phyloP scores from a whole-genome alignment of 164 flowering plant genomes.

The Stephania japonica region DNA sequence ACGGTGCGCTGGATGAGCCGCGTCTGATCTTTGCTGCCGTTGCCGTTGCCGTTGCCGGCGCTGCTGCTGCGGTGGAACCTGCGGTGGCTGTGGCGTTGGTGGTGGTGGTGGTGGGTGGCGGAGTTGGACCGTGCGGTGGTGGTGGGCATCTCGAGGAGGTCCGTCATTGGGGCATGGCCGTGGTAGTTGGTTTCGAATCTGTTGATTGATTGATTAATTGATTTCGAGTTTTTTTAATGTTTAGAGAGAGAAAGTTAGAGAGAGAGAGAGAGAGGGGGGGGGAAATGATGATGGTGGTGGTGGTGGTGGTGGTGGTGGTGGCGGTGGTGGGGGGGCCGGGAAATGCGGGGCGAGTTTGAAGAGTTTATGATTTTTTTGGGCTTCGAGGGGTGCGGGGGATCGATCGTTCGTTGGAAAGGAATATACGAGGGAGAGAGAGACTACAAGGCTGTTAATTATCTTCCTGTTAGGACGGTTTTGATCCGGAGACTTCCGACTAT shows the following conservation, averaged over 20 bases:
- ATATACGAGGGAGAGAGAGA: too few relatives aligned
- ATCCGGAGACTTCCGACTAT: not conserved
- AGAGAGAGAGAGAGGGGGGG: too few relatives aligned
- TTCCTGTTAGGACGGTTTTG: not conserved
- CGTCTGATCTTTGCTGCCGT: slow-evolving; percentile 4
- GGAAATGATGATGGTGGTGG: too few relatives aligned
- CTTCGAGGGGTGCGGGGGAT: not conserved
- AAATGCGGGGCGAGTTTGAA: not conserved
- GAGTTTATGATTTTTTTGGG: not conserved
- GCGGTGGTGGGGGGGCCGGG: not conserved
- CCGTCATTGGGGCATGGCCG: not conserved
- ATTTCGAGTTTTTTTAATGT: too few relatives aligned
- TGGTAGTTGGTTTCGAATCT: not conserved
- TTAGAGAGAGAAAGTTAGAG: too few relatives aligned
- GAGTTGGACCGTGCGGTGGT: not conserved
- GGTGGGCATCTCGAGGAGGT: not conserved
- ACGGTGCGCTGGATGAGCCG: slow-evolving; percentile 16
- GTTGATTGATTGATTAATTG: not conserved
- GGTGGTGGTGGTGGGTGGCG: not conserved
- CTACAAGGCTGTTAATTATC: too few relatives aligned
- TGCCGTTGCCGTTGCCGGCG: not conserved
- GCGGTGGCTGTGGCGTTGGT: not conserved
- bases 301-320: not conserved
- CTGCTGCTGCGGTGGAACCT: not conserved
- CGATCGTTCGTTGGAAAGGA: not conserved